Evolutionary conservation across 202 grass and related monocot genomes (phyloP).

Genomic region (Alloteropsis angusta): DNA sequence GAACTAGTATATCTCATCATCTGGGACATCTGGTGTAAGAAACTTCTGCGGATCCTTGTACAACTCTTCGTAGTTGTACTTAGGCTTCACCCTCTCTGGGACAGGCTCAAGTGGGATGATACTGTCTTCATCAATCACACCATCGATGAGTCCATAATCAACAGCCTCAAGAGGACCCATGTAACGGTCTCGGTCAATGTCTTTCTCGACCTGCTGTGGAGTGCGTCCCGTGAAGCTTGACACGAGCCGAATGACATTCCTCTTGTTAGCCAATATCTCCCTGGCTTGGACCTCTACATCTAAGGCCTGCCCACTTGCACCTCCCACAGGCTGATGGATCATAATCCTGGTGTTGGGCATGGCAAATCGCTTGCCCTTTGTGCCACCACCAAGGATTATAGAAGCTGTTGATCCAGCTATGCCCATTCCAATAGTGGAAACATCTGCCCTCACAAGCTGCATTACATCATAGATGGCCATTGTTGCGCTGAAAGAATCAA

Average conservation of each 20-base stretch:
- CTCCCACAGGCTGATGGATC: slow-evolving; percentile 82
- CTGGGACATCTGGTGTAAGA: slow-evolving; percentile 67
- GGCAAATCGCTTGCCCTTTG: slow-evolving; percentile 79
- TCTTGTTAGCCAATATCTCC: slow-evolving; percentile 82
- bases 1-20: slow-evolving; percentile 82
- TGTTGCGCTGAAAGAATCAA: slow-evolving; percentile 50
- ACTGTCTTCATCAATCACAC: slow-evolving; percentile 62
- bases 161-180: slow-evolving; percentile 91
- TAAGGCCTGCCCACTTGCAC: slow-evolving; percentile 62
- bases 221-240: slow-evolving; percentile 58
- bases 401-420: slow-evolving; percentile 73
- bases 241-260: slow-evolving; percentile 56
- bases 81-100: slow-evolving; percentile 55
- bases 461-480: slow-evolving; percentile 96
- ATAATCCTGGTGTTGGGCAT: slow-evolving; percentile 97
- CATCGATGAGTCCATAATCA: slow-evolving; percentile 81
- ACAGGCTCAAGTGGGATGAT: slow-evolving; percentile 69
- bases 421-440: slow-evolving; percentile 78
- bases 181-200: slow-evolving; percentile 80
- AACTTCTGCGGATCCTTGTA: slow-evolving; percentile 65
- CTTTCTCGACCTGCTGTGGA: slow-evolving; percentile 67
- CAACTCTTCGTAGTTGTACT: slow-evolving; percentile 47
- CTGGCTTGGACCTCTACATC: slow-evolving; percentile 70
- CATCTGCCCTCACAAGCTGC: slow-evolving; percentile 74
- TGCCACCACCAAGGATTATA: slow-evolving; percentile 82